These are phyloP conservation scores for Kurtzmaniella quercitrusa DNA, from an alignment of 1,139 yeast species.

Conservation along the genomic window DNA sequence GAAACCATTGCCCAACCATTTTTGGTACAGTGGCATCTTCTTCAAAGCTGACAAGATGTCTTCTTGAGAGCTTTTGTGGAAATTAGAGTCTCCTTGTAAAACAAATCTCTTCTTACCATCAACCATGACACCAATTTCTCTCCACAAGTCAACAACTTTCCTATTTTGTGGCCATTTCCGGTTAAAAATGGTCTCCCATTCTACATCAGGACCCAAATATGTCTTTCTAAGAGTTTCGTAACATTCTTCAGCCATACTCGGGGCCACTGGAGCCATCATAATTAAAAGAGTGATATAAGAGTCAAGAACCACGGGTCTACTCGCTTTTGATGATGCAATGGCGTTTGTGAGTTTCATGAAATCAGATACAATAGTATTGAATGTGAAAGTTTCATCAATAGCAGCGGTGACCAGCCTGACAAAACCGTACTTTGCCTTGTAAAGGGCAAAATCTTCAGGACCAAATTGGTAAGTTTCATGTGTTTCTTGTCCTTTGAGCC, in stretches of 20 bases:
- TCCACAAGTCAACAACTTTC: conserved; percentile 29
- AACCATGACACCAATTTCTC: conserved; percentile 52
- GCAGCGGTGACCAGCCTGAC: conserved; percentile 53
- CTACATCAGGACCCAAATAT: neutral
- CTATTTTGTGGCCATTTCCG: conserved; percentile 50
- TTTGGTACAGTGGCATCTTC: conserved; percentile 23
- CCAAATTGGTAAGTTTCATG: conserved; percentile 4
- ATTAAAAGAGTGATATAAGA: conserved; percentile 52
- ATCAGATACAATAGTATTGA: conserved; percentile 85
- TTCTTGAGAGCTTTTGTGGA: conserved; percentile 25
- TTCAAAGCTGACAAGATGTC: conserved; percentile 12
- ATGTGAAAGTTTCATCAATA: conserved; percentile 53
- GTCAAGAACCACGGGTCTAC: conserved; percentile 32
- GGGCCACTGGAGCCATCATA: conserved; percentile 71
- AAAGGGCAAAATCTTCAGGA: conserved; percentile 1
- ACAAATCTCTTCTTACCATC: conserved; percentile 65
- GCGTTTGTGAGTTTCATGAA: conserved; percentile 79
- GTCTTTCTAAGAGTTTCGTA: conserved; percentile 42
- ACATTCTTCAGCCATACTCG: conserved; percentile 78
- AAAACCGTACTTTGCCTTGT: neutral
- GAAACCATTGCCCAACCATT: conserved; percentile 17
- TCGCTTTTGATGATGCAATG: conserved; percentile 19
- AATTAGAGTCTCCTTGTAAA: conserved; percentile 31
- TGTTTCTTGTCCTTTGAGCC: neutral
- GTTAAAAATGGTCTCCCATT: conserved; percentile 52